These are phyloP conservation scores for Articulospora tetracladia DNA, from an alignment of 495 filamentous ascomycete genomes.

Conservation along the genomic window DNA sequence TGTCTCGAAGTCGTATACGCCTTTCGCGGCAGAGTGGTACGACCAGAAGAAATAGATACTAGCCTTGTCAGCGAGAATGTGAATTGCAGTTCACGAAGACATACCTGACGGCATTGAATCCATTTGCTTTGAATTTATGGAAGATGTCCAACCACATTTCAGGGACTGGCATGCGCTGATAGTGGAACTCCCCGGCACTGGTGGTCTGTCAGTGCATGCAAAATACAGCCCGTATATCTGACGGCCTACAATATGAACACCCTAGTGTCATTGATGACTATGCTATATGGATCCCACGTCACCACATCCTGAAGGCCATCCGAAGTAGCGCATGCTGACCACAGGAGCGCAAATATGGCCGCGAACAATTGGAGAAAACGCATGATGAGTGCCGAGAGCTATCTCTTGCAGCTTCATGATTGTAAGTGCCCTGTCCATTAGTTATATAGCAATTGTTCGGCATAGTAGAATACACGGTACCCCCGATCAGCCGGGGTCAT, in stretches of 20 bases:
- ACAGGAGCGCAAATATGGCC: slow-evolving; percentile 18
- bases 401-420: background rate
- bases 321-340: slow-evolving; percentile 12
- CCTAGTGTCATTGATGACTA: slow-evolving; percentile 47
- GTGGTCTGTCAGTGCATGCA: background rate
- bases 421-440: slow-evolving; percentile 2
- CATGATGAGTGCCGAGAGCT: slow-evolving; percentile 11
- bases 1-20: slow-evolving; percentile 52
- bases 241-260: slow-evolving; percentile 39
- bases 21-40: slow-evolving; percentile 49
- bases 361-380: slow-evolving; percentile 11
- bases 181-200: slow-evolving; percentile 54
- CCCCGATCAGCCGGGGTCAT: background rate
- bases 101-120: slow-evolving; percentile 46
- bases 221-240: background rate
- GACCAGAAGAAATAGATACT: slow-evolving; percentile 54
- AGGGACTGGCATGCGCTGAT: slow-evolving; percentile 53
- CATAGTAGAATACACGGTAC: background rate
- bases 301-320: slow-evolving; percentile 21
- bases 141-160: slow-evolving; percentile 51
- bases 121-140: slow-evolving; percentile 54
- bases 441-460: slow-evolving; percentile 14
- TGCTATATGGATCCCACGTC: slow-evolving; percentile 47
- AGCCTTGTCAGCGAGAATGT: background rate
- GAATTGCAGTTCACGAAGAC: background rate